Evolutionary conservation across 73 alveolate genomes (phyloP).

Genomic region (Uronychia setigera): DNA sequence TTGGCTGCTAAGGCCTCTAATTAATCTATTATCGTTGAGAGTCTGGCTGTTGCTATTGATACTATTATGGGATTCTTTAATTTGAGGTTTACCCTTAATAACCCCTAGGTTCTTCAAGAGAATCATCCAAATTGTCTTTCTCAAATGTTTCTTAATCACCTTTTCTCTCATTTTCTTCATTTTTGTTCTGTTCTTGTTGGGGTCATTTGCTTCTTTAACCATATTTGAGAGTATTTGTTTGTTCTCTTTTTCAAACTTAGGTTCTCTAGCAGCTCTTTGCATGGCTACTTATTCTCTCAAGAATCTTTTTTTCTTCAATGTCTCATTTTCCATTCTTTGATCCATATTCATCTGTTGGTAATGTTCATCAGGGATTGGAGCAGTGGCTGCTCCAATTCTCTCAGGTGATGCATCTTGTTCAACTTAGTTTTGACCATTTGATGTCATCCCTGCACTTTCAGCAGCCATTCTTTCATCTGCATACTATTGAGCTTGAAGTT

Average conservation of each 20-base stretch:
- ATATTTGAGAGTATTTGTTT: background rate
- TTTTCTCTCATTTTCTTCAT: background rate
- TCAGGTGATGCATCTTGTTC: background rate
- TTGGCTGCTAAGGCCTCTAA: too few species aligned
- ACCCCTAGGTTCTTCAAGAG: background rate
- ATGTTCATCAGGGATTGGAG: background rate
- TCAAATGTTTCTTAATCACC: background rate
- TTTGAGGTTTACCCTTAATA: too few species aligned
- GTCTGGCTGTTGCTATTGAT: too few species aligned
- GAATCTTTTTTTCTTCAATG: background rate
- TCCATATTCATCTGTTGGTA: background rate
- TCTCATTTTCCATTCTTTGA: background rate
- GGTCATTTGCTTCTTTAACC: background rate
- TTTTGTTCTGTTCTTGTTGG: background rate
- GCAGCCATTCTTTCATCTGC: too few species aligned
- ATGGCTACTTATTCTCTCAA: background rate
- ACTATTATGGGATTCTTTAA: too few species aligned
- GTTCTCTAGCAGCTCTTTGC: constrained; percentile 1
- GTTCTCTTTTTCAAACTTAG: background rate
- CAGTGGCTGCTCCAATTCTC: too few species aligned
- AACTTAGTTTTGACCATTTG: background rate
- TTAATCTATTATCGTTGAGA: too few species aligned
- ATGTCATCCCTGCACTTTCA: background rate
- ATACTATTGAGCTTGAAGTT: too few species aligned
- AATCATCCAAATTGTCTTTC: background rate